Percentiles rank a stretch among this genome's conserved stretches.
Conservation (phyloP, 352 stramenopile genomes). For the Lagenidium sp. region DNA sequence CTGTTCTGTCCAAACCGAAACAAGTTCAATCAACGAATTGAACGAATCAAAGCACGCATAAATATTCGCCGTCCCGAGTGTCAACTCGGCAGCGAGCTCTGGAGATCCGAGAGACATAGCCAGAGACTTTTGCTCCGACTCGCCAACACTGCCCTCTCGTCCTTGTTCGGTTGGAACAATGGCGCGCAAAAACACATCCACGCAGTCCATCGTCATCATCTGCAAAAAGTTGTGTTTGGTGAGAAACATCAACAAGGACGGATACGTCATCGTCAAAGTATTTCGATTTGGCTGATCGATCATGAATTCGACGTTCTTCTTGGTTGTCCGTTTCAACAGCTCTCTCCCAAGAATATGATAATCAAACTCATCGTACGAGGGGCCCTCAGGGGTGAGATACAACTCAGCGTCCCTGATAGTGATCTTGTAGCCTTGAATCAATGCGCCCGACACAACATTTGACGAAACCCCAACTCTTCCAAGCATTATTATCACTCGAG, state of each 20-base stretch:
- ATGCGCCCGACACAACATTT: slow-evolving; percentile 78
- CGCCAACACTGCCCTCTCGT: slow-evolving; percentile 18
- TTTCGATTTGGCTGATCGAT: too few relatives aligned
- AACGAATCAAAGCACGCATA: slow-evolving; percentile 88
- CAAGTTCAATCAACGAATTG: slow-evolving; percentile 71
- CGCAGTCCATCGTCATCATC: slow-evolving; percentile 77
- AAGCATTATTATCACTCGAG: slow-evolving; percentile 65
- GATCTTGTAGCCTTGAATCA: slow-evolving; percentile 86
- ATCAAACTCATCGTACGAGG: slow-evolving; percentile 66
- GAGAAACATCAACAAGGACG: slow-evolving; percentile 69
- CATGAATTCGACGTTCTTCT: too few relatives aligned
- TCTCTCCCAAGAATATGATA: slow-evolving; percentile 55
- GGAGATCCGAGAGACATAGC: slow-evolving; percentile 39
- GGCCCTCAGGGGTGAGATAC: slow-evolving; percentile 52
- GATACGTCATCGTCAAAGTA: slow-evolving; percentile 35
- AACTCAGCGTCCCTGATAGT: slow-evolving; percentile 58
- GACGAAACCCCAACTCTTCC: slow-evolving; percentile 71
- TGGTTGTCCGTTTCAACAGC: slow-evolving; percentile 29
- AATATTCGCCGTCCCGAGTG: slow-evolving; percentile 77
- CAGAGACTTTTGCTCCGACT: too few relatives aligned
- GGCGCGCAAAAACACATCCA: slow-evolving; percentile 74
- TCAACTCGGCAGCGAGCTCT: slow-evolving; percentile 76
- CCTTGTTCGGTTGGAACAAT: slow-evolving; percentile 31
- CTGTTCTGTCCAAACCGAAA: slow-evolving; percentile 63
- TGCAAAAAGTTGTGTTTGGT: slow-evolving; percentile 79